Evolutionary conservation across 108 stramenopile species (phyloP).

Genomic region (Pseudonitzschia multistriata): DNA sequence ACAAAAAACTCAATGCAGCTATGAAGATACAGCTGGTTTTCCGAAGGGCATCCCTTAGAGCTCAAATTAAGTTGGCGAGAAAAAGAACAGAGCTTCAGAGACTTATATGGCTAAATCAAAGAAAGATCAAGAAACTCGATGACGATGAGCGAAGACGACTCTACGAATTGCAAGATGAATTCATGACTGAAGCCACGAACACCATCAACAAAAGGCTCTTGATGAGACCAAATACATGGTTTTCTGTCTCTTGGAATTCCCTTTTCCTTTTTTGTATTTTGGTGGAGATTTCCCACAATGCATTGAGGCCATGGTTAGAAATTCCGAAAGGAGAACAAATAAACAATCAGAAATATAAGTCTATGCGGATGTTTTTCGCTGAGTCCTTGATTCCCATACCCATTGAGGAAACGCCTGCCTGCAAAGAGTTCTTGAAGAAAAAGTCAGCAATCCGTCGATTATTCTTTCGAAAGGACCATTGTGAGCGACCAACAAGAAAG

Average conservation of each 20-base stretch:
- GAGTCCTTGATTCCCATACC: constrained; percentile 18
- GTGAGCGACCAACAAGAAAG: not conserved
- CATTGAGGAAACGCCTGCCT: constrained; percentile 18
- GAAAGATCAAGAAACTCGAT: constrained; percentile 21
- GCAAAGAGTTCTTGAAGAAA: not conserved
- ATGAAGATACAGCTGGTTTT: constrained; percentile 34
- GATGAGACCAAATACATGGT: constrained; percentile 70
- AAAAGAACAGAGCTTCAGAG: constrained; percentile 33
- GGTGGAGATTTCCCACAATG: constrained; percentile 50
- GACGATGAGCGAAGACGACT: constrained; percentile 37
- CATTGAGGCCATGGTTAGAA: constrained; percentile 52
- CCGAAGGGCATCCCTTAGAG: constrained; percentile 8
- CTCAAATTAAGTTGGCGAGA: constrained; percentile 14
- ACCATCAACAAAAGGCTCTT: constrained; percentile 45
- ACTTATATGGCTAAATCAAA: constrained; percentile 13
- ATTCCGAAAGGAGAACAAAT: constrained; percentile 27
- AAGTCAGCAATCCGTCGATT: not conserved
- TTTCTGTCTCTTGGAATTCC: constrained; percentile 69
- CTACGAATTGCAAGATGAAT: constrained; percentile 53
- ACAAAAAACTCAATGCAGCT: constrained; percentile 24
- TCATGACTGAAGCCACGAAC: constrained; percentile 30
- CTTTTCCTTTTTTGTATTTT: constrained; percentile 53
- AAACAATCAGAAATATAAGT: not conserved
- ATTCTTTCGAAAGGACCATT: not conserved
- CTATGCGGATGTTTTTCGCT: constrained; percentile 20